Base-by-base conservation (phyloP, 2,329 filamentous ascomycete genomes). In the Stagonosporopsis rhizophila region DNA sequence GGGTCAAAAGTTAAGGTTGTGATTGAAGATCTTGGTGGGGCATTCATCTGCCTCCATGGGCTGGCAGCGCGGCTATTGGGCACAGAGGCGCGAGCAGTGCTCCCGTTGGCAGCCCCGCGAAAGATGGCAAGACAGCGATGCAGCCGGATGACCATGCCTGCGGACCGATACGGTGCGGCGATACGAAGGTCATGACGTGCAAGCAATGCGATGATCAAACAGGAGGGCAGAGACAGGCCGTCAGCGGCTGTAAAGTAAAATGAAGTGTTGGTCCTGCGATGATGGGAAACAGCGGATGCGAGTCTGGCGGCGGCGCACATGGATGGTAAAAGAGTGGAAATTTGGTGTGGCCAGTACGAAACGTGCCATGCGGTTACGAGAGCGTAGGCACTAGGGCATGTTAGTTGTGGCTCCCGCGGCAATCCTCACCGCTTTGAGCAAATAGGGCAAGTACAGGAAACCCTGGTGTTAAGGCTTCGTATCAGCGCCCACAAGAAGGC, bases 161-260 rank as follows among this genome's bases (percentile, higher is more conserved):
- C 52, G 46, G 52, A 41, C 52, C 52, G 46, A 45, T 25, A 56
- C 47, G 49, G 23, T 50, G 40, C 45, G 22, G 39, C 25, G 34
- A 19, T 37, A 35, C 32, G 42, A 32, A 17, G n/a, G 32, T 25
- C 12, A 37, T 49, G 52, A 50, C 22, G 59, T 61, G 51, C 39
- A 38, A 55, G 56, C 28, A 59, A 56, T 37, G 58, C 28, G 61
- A 56, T 37, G 58, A 63, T 63, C 58, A 63, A 60, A 61, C 56
- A 61, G 60, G 58, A 59, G 51, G 30, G 23, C 15, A 22, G 38
- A 23, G 15, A 28, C 20, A 27, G 12, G 22, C 35, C 27, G 48
- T 52, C 52, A 41, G 45, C 44, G 52, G 52, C 40, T 27, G 20
- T 22, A 6, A 32, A 25, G 32, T 30, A 11, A 54, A 20, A 54